These are phyloP conservation scores for Fagopyrum homotropicum DNA, from an alignment of 148 eudicot species.

Conservation along the genomic window DNA sequence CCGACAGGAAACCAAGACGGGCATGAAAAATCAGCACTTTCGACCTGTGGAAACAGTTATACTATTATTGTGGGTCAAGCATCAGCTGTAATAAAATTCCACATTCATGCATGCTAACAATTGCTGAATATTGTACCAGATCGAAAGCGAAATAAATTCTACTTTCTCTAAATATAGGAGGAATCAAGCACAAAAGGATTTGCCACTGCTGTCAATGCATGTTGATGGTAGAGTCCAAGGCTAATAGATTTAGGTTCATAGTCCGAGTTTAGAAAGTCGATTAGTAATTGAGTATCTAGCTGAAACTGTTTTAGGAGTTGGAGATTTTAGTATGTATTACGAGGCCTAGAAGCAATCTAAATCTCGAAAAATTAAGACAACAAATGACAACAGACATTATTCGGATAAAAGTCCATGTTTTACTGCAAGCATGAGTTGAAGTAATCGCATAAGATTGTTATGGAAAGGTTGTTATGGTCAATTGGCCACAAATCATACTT, in stretches of 20 bases:
- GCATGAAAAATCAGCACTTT: conserved; percentile 73
- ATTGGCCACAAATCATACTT: neutral
- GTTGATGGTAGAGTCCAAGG: neutral
- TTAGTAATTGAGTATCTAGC: no score
- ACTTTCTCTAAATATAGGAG: neutral
- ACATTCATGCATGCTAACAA: no score
- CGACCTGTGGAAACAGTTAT: conserved; percentile 48
- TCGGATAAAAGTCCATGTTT: neutral
- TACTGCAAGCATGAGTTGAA: neutral
- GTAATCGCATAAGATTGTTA: neutral
- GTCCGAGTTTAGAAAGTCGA: neutral
- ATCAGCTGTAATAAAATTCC: no score
- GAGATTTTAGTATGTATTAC: no score
- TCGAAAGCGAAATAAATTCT: neutral
- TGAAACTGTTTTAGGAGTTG: no score
- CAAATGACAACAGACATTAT: neutral
- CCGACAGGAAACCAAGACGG: conserved; percentile 93
- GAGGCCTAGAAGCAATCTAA: neutral
- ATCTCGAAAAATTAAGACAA: neutral
- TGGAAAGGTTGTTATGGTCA: neutral
- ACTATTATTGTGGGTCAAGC: no score
- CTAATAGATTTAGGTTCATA: no score
- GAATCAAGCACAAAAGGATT: neutral
- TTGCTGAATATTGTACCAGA: no score
- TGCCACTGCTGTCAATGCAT: neutral